A percentile compares a stretch with the other conserved stretches of the same genome.
Evolutionary conservation across 148 eudicot genomes (phyloP).

Genomic region (Chenopodium berlandieri): DNA sequence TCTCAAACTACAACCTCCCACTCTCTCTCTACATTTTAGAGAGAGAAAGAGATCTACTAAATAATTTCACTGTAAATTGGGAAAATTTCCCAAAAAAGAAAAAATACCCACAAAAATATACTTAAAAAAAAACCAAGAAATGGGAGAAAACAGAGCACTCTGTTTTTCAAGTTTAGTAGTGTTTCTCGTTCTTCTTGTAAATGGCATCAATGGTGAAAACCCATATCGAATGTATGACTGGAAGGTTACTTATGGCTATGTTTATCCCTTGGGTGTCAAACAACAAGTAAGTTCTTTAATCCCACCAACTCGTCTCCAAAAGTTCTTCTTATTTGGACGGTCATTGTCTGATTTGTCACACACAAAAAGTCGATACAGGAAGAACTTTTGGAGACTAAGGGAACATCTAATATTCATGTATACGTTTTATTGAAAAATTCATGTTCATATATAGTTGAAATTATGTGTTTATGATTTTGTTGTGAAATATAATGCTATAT

Average conservation of each 20-base stretch:
- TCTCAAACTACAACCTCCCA: not conserved
- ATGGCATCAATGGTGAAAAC: constrained; percentile 46
- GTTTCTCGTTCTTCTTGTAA: constrained; percentile 12
- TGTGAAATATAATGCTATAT: not conserved
- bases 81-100: not conserved
- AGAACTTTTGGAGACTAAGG: no score
- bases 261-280: constrained; percentile 58
- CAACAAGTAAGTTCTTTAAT: constrained; percentile 44
- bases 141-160: constrained; percentile 25
- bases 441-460: no score
- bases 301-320: no score
- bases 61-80: not conserved
- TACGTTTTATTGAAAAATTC: no score
- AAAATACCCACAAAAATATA: constrained; percentile 6
- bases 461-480: not conserved
- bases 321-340: no score
- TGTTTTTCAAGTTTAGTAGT: constrained; percentile 14
- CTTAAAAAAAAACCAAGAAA: not conserved
- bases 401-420: no score
- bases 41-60: not conserved
- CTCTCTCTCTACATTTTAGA: not conserved
- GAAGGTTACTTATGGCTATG: constrained; percentile 52
- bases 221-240: constrained; percentile 58
- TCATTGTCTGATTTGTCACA: no score
- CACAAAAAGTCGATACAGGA: no score